Base-by-base conservation (phyloP, 352 stramenopile genomes). In the Halophytophthora polymorphica region DNA sequence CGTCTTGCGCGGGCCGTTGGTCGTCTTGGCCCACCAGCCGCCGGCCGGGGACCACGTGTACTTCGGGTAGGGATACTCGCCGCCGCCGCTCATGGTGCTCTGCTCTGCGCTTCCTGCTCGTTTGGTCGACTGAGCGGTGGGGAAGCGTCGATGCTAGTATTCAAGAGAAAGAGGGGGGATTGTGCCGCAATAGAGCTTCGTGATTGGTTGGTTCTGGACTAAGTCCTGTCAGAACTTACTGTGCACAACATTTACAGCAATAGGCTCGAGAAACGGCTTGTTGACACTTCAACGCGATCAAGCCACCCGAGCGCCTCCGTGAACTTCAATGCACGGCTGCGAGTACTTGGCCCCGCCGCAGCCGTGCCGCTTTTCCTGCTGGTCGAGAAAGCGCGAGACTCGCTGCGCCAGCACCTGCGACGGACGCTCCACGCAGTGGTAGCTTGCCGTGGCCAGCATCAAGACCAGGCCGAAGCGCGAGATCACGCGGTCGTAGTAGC, bases 21-120 rank as follows among this genome's bases (percentile, higher is more conserved):
- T 82, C 56, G 77, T 87, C 71, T 91, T 75, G 48, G 77, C 71
- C 83, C 83, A 93, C 83, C 83, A 93, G 68, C 83, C 83, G 49
- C 83, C 83, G 33, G 83, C 78, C 6, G 83, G 83, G 52, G 83
- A 92, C 83, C 83, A 93, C 66, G 77, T 90, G 74, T 86, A 79
- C 77, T 90, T 90, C 40, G 83, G 83, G 64, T 90, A 90, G 61
- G 81, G 83, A 74, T 85, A 93, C 67, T 90, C 83, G 64, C 79
- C 73, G 31, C 82, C 74, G 53, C 77, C 83, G 61, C 83, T 81
- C 83, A 93, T 93, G 49, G 35, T 54, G 57, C 34, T 28, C 28
- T 40, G 34, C 40, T 31, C 41, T 51, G 45, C 45, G 17, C 39
- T 41, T 44, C 36, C 38, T 64, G 38, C 28, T 54, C 42, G 34